Percentiles rank a stretch among this genome's conserved stretches.
Conservation (phyloP, 176 grass and related monocot genomes). For the Ensete ventricosum region DNA sequence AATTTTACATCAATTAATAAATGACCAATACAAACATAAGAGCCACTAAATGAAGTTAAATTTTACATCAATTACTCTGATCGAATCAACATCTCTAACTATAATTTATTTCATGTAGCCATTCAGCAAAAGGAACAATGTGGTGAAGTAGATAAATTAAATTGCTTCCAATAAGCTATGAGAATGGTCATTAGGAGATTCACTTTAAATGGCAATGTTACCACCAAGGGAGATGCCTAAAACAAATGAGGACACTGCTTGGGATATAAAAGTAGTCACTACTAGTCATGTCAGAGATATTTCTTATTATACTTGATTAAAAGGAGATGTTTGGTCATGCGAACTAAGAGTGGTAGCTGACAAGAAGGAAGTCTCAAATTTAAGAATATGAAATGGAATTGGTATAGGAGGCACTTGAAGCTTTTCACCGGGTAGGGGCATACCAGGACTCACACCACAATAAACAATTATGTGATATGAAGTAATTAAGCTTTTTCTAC, state of each 20-base stretch:
- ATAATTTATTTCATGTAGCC: no score
- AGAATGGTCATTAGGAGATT: background rate
- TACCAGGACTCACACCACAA: background rate
- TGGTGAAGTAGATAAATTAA: no score
- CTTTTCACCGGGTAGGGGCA: no score
- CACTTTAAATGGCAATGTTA: background rate
- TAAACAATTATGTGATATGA: background rate
- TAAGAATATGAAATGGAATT: no score
- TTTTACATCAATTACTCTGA: background rate
- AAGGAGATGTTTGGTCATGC: background rate
- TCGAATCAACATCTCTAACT: background rate
- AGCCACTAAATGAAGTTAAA: background rate
- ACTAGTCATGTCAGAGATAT: background rate
- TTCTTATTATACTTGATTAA: background rate
- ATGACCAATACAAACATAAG: conserved; percentile 3
- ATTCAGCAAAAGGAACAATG: no score
- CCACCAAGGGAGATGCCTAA: background rate
- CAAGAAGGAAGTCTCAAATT: no score
- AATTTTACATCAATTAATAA: background rate
- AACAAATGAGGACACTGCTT: background rate
- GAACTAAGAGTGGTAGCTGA: no score
- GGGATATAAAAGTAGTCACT: background rate
- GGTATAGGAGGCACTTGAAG: no score
- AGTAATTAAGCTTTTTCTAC: background rate
- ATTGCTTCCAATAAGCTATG: background rate